phyloP scores from a whole-genome alignment of 176 grass and related monocot genomes.

The Aegilops umbellulata region DNA sequence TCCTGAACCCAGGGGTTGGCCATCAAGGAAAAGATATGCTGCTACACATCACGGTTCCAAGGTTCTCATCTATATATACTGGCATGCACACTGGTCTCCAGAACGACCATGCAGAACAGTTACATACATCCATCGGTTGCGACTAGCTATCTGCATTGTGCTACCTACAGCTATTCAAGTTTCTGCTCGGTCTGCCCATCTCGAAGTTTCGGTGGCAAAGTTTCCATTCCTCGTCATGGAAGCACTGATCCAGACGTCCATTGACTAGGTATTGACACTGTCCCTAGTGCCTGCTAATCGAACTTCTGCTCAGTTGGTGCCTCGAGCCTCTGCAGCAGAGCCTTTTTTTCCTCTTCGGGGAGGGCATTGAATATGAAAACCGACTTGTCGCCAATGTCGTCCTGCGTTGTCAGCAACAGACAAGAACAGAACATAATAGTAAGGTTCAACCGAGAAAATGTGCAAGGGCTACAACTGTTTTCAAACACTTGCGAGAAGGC shows the following conservation, averaged over 20 bases:
- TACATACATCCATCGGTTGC: background rate
- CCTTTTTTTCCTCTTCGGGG: conserved; percentile 78
- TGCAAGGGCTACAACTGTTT: background rate
- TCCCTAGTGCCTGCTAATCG: conserved; percentile 19
- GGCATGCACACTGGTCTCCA: too few relatives aligned
- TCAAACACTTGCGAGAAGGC: background rate
- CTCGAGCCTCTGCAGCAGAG: conserved; percentile 68
- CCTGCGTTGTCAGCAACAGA: conserved; percentile 36
- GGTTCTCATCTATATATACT: too few relatives aligned
- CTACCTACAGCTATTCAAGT: background rate
- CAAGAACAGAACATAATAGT: background rate
- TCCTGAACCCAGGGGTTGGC: background rate
- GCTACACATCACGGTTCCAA: background rate
- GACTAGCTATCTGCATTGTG: background rate
- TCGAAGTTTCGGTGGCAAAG: conserved; percentile 60
- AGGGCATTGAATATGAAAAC: conserved; percentile 93
- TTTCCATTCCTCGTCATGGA: conserved; percentile 60
- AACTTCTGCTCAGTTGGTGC: conserved; percentile 30
- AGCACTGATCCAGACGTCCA: background rate
- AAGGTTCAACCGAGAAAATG: background rate
- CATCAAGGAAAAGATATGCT: background rate
- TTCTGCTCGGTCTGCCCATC: conserved; percentile 17
- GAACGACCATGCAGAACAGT: background rate
- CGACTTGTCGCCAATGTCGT: conserved; percentile 91
- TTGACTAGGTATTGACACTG: background rate